Evolutionary conservation across 1,284 basidiomycete species (phyloP).

Genomic region (Microbotryum intermedium): DNA sequence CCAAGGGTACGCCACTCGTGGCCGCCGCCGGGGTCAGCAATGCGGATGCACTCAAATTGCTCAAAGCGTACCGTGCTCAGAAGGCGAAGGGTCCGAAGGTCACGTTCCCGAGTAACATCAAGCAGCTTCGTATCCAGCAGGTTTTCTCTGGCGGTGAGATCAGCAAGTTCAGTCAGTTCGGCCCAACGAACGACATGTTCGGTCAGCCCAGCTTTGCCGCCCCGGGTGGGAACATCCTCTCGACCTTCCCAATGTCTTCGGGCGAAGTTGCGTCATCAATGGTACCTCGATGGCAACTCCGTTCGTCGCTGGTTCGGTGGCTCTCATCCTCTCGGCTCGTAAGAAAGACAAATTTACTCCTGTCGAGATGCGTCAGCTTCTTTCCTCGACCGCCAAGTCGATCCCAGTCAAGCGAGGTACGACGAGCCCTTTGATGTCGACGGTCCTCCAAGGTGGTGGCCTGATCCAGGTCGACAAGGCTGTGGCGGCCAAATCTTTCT

Average conservation of each 20-base stretch:
- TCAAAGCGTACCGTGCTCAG: too few relatives aligned
- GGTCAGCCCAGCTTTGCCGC: slow-evolving; percentile 53
- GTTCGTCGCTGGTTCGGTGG: slow-evolving; percentile 52
- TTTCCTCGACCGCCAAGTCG: slow-evolving; percentile 53
- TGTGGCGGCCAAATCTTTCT: slow-evolving; percentile 49
- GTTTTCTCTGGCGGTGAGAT: slow-evolving; percentile 46
- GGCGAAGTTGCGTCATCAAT: slow-evolving; percentile 46
- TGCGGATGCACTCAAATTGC: too few relatives aligned
- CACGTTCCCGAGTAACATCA: slow-evolving; percentile 33
- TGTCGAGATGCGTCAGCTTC: slow-evolving; percentile 47
- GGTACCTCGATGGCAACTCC: slow-evolving; percentile 40
- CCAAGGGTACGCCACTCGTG: too few relatives aligned
- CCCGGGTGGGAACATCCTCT: slow-evolving; percentile 53
- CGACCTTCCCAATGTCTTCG: slow-evolving; percentile 47
- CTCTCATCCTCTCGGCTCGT: slow-evolving; percentile 51
- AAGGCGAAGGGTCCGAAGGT: too few relatives aligned
- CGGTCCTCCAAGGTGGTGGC: slow-evolving; percentile 53
- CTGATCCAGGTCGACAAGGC: slow-evolving; percentile 57
- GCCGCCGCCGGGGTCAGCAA: too few relatives aligned
- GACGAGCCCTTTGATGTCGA: slow-evolving; percentile 37
- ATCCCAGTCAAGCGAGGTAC: slow-evolving; percentile 48
- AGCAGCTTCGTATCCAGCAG: slow-evolving; percentile 27
- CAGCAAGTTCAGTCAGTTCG: slow-evolving; percentile 40
- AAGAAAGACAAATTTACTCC: slow-evolving; percentile 46
- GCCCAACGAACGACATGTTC: slow-evolving; percentile 54